Base-by-base conservation (phyloP, 371 early-diverging fungal genomes). In the Haplosporangium sp. region DNA sequence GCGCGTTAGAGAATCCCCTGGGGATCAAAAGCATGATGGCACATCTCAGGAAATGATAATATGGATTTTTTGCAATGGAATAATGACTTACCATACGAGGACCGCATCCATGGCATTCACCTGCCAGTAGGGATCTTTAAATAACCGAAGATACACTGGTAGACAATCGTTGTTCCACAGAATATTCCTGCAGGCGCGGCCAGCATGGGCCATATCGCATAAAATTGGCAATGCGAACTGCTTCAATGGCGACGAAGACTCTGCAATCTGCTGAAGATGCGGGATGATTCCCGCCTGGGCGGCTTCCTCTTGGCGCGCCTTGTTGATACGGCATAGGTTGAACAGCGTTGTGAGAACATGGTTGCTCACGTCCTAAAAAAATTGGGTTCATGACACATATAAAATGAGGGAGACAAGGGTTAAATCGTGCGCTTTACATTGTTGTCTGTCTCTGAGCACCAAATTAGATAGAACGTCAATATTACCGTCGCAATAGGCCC, bases 201-300 rank as follows among this genome's bases (percentile, higher is more conserved):
- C 83, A 12, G 85, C 85, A 59, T 90, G 89, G 0, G 84, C 85
- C 82, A 90, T 67, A 23, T 90, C 89, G 55, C 87, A 87, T 37
- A 90, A 64, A n/a, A 90, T 82, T 1, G 88, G 89, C 2, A 88
- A 59, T 5, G 90, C 88, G 51, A 89, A 86, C 62, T 87, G 85
- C 51, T 84, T 85, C 16, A 90, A 74, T 0, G 89, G 87, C 8
- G 81, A 81, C 13, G 79, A 75, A n/a, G 69, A 81, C 23, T 73
- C 66, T 12, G 86, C 83, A 60, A 86, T 76, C 9, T 79, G 71
- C 59, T 85, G 81, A 13, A 90, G 73, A 67, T 85, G 81, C 16
- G 88, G 88, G 18, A 90, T 80, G 37, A 86, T 60, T 8, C 89
- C 89, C 2, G 86, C 86, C 18, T 62, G 63, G 0, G 86, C 89